Conservation (phyloP, 2,329 filamentous ascomycete species). For the Botrytis paeoniae region DNA sequence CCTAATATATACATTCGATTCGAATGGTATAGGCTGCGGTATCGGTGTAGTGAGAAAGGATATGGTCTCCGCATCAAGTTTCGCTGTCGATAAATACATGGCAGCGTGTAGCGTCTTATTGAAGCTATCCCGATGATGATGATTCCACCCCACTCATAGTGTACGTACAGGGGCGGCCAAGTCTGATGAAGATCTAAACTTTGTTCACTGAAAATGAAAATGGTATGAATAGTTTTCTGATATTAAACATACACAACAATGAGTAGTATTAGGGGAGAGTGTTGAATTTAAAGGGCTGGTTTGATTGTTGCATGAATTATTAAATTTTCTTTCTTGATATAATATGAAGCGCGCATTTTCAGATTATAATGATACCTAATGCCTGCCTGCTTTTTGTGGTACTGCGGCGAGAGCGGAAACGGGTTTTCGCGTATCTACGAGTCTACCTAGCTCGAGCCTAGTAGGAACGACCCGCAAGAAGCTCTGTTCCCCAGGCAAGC, state of each 20-base stretch:
- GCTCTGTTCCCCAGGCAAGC: background rate
- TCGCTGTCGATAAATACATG: slow-evolving; percentile 34
- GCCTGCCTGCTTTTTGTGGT: background rate
- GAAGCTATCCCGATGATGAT: slow-evolving; percentile 21
- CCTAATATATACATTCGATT: slow-evolving; percentile 8
- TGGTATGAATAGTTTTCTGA: background rate
- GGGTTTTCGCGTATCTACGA: slow-evolving; percentile 5
- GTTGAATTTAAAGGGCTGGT: background rate
- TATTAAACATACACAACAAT: background rate
- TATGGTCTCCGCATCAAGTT: slow-evolving; percentile 26
- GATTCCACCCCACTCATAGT: slow-evolving; percentile 27
- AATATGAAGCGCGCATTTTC: background rate
- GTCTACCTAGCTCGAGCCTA: background rate
- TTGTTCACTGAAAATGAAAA: background rate
- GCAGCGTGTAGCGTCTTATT: slow-evolving; percentile 26
- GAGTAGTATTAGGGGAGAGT: background rate
- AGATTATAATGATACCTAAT: background rate
- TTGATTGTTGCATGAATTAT: slow-evolving; percentile 8
- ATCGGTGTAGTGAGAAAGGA: slow-evolving; percentile 19
- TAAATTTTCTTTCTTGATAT: background rate
- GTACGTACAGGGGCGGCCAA: slow-evolving; percentile 18
- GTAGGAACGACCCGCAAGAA: background rate
- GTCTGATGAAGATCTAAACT: slow-evolving; percentile 1
- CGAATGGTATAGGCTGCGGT: slow-evolving; percentile 1
- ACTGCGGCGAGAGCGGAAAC: background rate